These are phyloP conservation scores for Pseudodiploospora longispora DNA, from an alignment of 2,329 filamentous ascomycete genomes.

Conservation along the genomic window DNA sequence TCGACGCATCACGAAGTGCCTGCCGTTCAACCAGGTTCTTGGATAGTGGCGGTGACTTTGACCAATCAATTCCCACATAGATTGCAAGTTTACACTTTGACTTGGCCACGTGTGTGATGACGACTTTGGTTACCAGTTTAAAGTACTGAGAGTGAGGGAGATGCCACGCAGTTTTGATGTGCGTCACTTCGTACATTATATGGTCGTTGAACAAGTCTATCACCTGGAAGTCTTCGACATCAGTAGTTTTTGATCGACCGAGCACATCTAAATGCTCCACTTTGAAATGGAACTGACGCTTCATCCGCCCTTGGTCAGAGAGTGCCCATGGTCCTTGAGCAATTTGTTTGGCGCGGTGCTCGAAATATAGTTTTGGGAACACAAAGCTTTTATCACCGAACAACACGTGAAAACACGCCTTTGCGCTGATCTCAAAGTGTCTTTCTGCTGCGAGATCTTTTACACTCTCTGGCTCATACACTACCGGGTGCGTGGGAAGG, in stretches of 20 bases:
- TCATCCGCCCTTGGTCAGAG: slow-evolving; percentile 61
- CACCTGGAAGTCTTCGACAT: slow-evolving; percentile 73
- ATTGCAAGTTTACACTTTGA: slow-evolving; percentile 86
- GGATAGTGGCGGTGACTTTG: slow-evolving; percentile 53
- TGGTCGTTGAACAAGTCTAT: slow-evolving; percentile 80
- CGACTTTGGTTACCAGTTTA: slow-evolving; percentile 77
- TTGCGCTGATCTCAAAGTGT: slow-evolving; percentile 83
- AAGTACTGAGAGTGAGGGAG: slow-evolving; percentile 74
- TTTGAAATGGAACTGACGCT: slow-evolving; percentile 73
- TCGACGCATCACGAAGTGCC: slow-evolving; percentile 66
- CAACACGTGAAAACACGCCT: slow-evolving; percentile 89
- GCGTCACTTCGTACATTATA: slow-evolving; percentile 56
- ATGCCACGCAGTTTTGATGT: slow-evolving; percentile 66
- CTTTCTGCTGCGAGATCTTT: slow-evolving; percentile 66
- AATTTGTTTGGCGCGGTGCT: slow-evolving; percentile 70
- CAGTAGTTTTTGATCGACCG: slow-evolving; percentile 49
- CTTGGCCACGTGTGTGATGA: slow-evolving; percentile 89
- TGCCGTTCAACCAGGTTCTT: slow-evolving; percentile 57
- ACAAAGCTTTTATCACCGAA: slow-evolving; percentile 95
- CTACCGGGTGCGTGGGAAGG: slow-evolving; percentile 69
- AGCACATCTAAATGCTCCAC: slow-evolving; percentile 61
- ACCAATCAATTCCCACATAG: slow-evolving; percentile 84
- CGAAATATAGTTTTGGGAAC: slow-evolving; percentile 84
- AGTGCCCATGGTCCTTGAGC: slow-evolving; percentile 79
- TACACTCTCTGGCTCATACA: slow-evolving; percentile 80